Percentiles rank a stretch among this genome's conserved stretches.
Evolutionary conservation across 345 rosid genomes (phyloP).

Genomic region (Hevea brasiliensis): DNA sequence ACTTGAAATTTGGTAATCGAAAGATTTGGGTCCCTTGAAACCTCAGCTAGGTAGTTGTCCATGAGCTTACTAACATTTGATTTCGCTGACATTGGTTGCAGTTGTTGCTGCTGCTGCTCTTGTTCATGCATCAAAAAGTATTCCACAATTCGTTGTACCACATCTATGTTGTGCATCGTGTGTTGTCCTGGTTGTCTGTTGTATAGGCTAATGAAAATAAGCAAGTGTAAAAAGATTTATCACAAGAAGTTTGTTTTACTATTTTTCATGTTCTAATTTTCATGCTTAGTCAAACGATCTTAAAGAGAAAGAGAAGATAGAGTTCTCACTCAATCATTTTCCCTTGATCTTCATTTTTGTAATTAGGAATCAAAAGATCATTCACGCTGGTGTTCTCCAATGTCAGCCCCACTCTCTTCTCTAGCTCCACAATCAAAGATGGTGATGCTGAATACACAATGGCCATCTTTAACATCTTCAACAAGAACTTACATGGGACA

Average conservation of each 20-base stretch:
- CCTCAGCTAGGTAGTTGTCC: slow-evolving; percentile 72
- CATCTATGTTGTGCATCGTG: slow-evolving; percentile 62
- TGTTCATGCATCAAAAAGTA: slow-evolving; percentile 79
- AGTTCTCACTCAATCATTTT: slow-evolving; percentile 45
- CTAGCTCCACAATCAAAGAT: slow-evolving; percentile 75
- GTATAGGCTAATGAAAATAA: slow-evolving; percentile 19
- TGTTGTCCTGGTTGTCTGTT: slow-evolving; percentile 51
- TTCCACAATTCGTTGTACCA: slow-evolving; percentile 68
- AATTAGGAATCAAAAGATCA: slow-evolving; percentile 80
- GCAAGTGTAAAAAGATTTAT: background rate
- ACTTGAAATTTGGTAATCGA: slow-evolving; percentile 75
- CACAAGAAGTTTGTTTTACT: background rate
- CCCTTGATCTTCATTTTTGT: slow-evolving; percentile 53
- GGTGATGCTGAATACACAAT: slow-evolving; percentile 66
- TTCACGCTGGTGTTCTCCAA: slow-evolving; percentile 64
- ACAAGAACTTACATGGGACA: slow-evolving; percentile 65
- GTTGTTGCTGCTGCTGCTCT: slow-evolving; percentile 59
- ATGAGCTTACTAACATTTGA: slow-evolving; percentile 64
- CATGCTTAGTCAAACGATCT: slow-evolving; percentile 8
- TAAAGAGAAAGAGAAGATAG: slow-evolving; percentile 14
- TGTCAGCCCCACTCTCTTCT: slow-evolving; percentile 60
- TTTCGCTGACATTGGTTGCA: slow-evolving; percentile 41
- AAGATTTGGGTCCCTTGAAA: slow-evolving; percentile 77
- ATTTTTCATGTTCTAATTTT: background rate
- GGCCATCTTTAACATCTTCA: slow-evolving; percentile 71